These are phyloP conservation scores for Xylariaceae sp. DNA, from an alignment of 2,329 filamentous ascomycete species.

Conservation along the genomic window DNA sequence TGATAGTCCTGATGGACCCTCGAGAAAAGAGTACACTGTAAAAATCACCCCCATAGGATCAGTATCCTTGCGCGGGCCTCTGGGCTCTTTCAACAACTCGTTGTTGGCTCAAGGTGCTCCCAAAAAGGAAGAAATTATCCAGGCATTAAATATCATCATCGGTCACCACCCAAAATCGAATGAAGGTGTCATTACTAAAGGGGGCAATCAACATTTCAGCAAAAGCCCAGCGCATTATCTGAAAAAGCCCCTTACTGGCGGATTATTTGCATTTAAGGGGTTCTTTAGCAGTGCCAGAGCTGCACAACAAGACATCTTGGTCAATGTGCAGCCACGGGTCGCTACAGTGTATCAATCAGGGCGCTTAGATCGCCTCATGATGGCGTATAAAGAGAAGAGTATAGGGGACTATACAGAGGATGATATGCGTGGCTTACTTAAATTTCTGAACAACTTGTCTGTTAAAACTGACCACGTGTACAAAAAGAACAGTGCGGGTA, in stretches of 20 bases:
- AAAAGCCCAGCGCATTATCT: not conserved
- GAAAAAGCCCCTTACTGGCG: conserved; percentile 2
- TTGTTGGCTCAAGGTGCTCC: not conserved
- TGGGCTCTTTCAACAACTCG: conserved; percentile 4
- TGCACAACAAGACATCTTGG: conserved; percentile 5
- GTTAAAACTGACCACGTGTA: conserved; percentile 3
- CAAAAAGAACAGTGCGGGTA: not conserved
- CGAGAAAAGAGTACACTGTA: not conserved
- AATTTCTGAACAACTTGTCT: conserved; percentile 5
- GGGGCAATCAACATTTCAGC: conserved; percentile 2
- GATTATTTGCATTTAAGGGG: conserved; percentile 5
- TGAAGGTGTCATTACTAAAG: conserved; percentile 1
- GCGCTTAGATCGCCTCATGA: conserved; percentile 4
- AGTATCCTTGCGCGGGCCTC: conserved; percentile 1
- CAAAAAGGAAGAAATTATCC: conserved; percentile 5
- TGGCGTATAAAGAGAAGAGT: not conserved
- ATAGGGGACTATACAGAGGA: too few species aligned
- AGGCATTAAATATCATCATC: conserved; percentile 8
- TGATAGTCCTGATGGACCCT: conserved; percentile 1
- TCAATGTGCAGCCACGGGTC: conserved; percentile 8
- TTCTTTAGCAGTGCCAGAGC: conserved; percentile 10
- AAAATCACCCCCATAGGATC: not conserved
- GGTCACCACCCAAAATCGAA: conserved; percentile 4
- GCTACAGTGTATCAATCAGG: conserved; percentile 4
- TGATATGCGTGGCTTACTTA: not conserved